phyloP scores from a whole-genome alignment of 805 yeast species.

The Wickerhamiella azymoides region DNA sequence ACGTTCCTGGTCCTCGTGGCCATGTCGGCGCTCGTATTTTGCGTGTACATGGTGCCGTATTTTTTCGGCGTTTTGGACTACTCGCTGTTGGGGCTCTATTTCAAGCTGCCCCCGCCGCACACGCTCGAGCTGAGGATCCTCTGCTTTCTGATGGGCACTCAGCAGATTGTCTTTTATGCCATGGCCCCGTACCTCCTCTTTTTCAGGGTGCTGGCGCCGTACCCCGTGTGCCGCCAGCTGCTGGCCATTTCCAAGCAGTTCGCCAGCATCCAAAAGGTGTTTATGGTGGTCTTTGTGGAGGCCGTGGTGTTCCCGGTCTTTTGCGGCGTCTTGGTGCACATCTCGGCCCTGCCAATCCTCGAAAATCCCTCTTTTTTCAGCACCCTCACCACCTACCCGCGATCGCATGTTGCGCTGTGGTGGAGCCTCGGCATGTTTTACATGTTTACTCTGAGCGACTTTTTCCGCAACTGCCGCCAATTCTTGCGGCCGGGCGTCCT shows the following conservation, averaged over 20 bases:
- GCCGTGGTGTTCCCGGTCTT: slow-evolving; percentile 72
- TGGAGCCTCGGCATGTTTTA: slow-evolving; percentile 73
- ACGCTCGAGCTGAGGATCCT: background rate
- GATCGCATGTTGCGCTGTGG: slow-evolving; percentile 22
- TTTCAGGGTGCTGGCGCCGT: background rate
- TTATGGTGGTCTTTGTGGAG: slow-evolving; percentile 62
- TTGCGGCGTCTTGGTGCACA: slow-evolving; percentile 68
- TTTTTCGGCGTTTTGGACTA: background rate
- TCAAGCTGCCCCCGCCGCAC: background rate
- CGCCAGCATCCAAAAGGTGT: slow-evolving; percentile 52
- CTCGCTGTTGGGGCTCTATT: background rate
- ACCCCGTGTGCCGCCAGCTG: slow-evolving; percentile 5
- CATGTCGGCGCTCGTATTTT: background rate
- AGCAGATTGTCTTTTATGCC: background rate
- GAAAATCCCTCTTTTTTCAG: slow-evolving; percentile 11
- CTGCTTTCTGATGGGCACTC: background rate
- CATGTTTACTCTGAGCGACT: slow-evolving; percentile 78
- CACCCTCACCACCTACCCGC: slow-evolving; percentile 7
- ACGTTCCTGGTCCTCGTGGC: background rate
- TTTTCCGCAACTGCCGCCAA: slow-evolving; percentile 68
- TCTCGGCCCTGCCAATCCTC: slow-evolving; percentile 50
- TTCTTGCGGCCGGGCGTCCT: slow-evolving; percentile 80
- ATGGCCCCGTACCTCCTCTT: background rate
- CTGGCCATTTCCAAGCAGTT: slow-evolving; percentile 17
- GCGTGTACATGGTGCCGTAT: slow-evolving; percentile 1